These are phyloP conservation scores for Schizosaccharomyces lindneri DNA, from an alignment of 805 yeast genomes.

Conservation along the genomic window DNA sequence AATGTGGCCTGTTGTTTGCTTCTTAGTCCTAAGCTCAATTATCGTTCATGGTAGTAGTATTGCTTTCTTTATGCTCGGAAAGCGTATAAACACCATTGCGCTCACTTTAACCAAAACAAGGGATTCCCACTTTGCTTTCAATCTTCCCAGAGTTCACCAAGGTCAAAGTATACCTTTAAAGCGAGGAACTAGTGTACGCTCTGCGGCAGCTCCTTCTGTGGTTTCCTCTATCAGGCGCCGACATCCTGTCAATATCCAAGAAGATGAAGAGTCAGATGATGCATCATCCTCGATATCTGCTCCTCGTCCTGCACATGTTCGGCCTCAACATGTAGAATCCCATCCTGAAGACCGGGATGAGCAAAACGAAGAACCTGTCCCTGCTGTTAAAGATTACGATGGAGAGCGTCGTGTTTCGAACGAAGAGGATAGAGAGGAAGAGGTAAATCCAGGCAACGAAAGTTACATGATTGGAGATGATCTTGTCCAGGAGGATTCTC, in stretches of 20 bases:
- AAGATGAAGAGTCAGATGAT: not conserved
- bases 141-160: constrained; percentile 24
- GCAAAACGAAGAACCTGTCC: not conserved
- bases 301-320: not conserved
- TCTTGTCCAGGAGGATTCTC: constrained; percentile 53
- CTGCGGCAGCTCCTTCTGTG: not conserved
- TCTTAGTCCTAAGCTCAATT: constrained; percentile 57
- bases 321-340: constrained; percentile 2
- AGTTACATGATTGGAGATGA: constrained; percentile 44
- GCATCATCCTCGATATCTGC: not conserved
- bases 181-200: not conserved
- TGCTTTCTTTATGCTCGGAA: constrained; percentile 55
- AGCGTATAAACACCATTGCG: constrained; percentile 73
- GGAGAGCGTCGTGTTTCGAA: not conserved
- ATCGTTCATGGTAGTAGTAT: constrained; percentile 84
- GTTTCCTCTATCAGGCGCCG: not conserved
- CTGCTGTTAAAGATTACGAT: not conserved
- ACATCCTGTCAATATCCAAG: not conserved
- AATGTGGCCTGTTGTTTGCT: constrained; percentile 67
- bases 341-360: constrained; percentile 1
- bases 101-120: constrained; percentile 52
- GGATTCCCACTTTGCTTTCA: constrained; percentile 49
- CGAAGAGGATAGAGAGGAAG: constrained; percentile 5
- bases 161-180: constrained; percentile 5
- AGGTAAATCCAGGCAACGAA: constrained; percentile 12